Base-by-base conservation (phyloP, 495 filamentous ascomycete genomes). In the Xylaria bambusicola region DNA sequence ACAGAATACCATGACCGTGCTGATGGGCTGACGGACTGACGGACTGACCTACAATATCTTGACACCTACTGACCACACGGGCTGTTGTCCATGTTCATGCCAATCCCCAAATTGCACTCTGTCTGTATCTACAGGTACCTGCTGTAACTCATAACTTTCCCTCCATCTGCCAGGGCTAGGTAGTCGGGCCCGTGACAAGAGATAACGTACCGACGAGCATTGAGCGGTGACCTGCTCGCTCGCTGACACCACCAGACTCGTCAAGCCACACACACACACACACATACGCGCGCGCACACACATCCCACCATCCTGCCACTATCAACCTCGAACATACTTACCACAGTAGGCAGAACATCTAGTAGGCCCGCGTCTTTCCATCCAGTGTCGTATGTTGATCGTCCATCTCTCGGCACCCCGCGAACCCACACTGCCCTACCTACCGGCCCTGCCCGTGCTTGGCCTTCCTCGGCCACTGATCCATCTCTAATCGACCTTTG, bases 251-350 rank as follows among this genome's bases (percentile, higher is more conserved):
- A 8, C 18, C 23, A 33, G 45, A 41, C 45, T 47, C 21, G 44
- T 49, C 33, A 38, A 48, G 55, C 55, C 55, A 58, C 55, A 58
- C 18, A n/a, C n/a, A n/a, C n/a, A n/a, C n/a, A n/a, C n/a, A n/a
- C n/a, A n/a, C n/a, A n/a, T n/a, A n/a, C n/a, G n/a, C n/a, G n/a
- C n/a, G n/a, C n/a, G n/a, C n/a, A n/a, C n/a, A n/a, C 42, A 40
- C 54, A 56, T 45, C 21, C 40, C 6, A 23, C 53, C 21, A 46
- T n/a, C 31, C 29, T 24, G 36, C 23, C 24, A 17, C 2, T 7
- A 21, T 18, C 21, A 13, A 26, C 23, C 35, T 18, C 7, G 3
- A 31, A 12, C 46, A n/a, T 49, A 8, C 46, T 12, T n/a, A n/a
- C n/a, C n/a, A n/a, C n/a, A n/a, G n/a, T n/a, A n/a, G n/a, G n/a